Conservation (phyloP, 225 moss, liverwort and hornwort species). For the Ulota crispa region DNA sequence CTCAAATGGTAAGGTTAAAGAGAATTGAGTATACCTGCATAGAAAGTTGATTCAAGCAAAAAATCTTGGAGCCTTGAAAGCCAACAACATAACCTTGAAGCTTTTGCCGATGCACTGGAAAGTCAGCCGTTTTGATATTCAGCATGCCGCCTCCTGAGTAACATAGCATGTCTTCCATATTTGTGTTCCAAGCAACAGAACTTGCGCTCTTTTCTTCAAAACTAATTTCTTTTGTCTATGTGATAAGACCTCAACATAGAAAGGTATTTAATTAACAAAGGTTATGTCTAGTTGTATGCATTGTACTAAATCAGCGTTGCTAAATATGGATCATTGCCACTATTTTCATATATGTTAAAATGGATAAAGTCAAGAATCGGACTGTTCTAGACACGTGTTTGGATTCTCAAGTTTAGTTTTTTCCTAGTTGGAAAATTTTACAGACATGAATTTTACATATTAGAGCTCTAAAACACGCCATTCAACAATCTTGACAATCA, state of each 20-base stretch:
- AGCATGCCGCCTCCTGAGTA: slow-evolving; percentile 94
- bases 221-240: slow-evolving; percentile 73
- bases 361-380: too few species aligned
- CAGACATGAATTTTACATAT: too few species aligned
- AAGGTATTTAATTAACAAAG: neutral
- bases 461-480: too few species aligned
- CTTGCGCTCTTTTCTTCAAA: slow-evolving; percentile 84
- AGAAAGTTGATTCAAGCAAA: slow-evolving; percentile 90
- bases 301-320: neutral
- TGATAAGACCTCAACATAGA: slow-evolving; percentile 4
- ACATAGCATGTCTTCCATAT: slow-evolving; percentile 95
- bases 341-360: neutral
- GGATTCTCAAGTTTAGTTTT: too few species aligned
- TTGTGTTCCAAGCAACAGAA: slow-evolving; percentile 93
- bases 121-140: slow-evolving; percentile 85
- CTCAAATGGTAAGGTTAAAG: neutral
- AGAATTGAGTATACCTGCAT: slow-evolving; percentile 67
- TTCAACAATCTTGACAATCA: neutral
- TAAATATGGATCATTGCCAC: neutral
- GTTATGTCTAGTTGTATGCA: slow-evolving; percentile 1
- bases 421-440: too few species aligned
- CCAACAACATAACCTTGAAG: slow-evolving; percentile 97
- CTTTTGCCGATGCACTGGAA: slow-evolving; percentile 88
- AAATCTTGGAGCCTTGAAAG: slow-evolving; percentile 97
- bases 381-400: too few species aligned